Evolutionary conservation across 2,329 filamentous ascomycete species (phyloP), one percentile per base, ranked within the genome.

Genomic region (Thielaviopsis euricoi): DNA sequence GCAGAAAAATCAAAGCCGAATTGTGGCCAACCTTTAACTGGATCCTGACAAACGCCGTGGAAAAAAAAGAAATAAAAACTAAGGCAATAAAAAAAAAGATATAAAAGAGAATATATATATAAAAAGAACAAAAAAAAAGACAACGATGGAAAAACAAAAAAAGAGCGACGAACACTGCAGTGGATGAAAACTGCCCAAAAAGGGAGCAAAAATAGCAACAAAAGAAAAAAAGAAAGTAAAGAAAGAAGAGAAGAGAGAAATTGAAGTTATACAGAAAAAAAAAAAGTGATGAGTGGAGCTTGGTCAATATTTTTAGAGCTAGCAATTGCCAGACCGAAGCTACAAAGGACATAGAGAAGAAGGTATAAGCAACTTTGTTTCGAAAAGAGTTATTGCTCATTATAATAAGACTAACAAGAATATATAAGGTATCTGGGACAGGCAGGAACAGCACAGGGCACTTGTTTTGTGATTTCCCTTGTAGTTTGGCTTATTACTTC

Each of bases 81-180:
- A 55, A 61, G 58, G 40, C 56, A 58, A 43, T 61, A 59, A 48
- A 54, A 53, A 37, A 52, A 50, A 40, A 59, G 40, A 43, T n/a
- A 29, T 46, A 53, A 48, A 25, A 51, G 48, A 33, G 13, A 58
- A 55, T 21, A 54, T 23, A n/a, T n/a, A n/a, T n/a, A n/a, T n/a
- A n/a, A n/a, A n/a, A n/a, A n/a, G n/a, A n/a, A n/a, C n/a, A n/a
- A n/a, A n/a, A n/a, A n/a, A n/a, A n/a, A n/a, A n/a, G n/a, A n/a
- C n/a, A n/a, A n/a, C n/a, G n/a, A n/a, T n/a, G n/a, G n/a, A n/a
- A n/a, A n/a, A n/a, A n/a, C n/a, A n/a, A n/a, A n/a, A n/a, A 19
- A 23, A 37, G 23, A 50, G n/a, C 21, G 26, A 46, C 46, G 26
- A 53, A 40, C 21, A 53, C 6, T 23, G 37, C n/a, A n/a, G n/a